Conservation (phyloP, 106 monocot genomes). For the Dioscorea zingiberensis region DNA sequence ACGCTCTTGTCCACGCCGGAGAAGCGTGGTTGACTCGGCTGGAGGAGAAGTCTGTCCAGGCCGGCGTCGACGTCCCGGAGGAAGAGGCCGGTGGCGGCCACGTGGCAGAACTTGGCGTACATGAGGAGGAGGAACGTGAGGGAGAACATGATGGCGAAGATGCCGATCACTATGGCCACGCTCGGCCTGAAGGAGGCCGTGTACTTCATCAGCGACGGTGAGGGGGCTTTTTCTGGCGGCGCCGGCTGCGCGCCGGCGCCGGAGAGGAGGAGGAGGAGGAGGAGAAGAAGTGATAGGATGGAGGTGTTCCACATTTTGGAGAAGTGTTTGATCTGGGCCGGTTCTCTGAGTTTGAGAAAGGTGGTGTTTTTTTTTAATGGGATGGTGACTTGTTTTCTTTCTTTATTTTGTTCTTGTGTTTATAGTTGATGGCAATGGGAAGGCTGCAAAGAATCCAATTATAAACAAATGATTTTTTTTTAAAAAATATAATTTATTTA, state of each 20-base stretch:
- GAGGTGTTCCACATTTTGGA: too few species aligned
- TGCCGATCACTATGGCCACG: conserved; percentile 53
- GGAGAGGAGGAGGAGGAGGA: not conserved
- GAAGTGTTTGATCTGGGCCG: too few species aligned
- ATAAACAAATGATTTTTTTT: too few species aligned
- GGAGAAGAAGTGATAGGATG: too few species aligned
- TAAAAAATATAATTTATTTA: too few species aligned
- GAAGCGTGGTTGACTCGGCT: not conserved
- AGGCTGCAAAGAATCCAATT: too few species aligned
- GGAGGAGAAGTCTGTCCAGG: not conserved
- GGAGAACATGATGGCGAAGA: conserved; percentile 66
- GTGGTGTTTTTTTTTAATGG: too few species aligned
- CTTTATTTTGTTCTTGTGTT: too few species aligned
- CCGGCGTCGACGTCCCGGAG: not conserved
- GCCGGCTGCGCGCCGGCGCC: not conserved
- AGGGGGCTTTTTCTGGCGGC: too few species aligned
- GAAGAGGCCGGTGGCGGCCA: conserved; percentile 3
- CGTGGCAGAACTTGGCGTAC: conserved; percentile 65
- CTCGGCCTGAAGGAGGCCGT: conserved; percentile 26
- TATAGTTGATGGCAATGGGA: too few species aligned
- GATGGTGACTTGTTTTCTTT: too few species aligned
- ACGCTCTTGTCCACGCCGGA: conserved; percentile 62
- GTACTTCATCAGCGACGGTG: not conserved
- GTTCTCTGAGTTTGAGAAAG: too few species aligned
- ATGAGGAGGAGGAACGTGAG: conserved; percentile 58